phyloP scores from a whole-genome alignment of 257 asterid species.

The Leonotis leonurus region DNA sequence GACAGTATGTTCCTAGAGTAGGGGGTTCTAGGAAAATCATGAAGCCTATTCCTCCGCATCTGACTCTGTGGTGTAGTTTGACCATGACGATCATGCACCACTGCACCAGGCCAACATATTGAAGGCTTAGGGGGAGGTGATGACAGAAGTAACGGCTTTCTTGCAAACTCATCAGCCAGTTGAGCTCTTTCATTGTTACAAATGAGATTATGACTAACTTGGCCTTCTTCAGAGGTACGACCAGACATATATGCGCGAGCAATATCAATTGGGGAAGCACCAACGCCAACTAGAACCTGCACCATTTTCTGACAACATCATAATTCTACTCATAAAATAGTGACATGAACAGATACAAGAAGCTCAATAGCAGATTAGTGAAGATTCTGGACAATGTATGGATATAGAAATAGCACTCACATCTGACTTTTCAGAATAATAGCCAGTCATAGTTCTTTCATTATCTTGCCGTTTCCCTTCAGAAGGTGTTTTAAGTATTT shows the following conservation, averaged over 20 bases:
- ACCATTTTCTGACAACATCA: conserved; percentile 13
- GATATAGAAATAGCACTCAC: conserved; percentile 30
- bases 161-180: conserved; percentile 32
- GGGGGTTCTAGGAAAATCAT: conserved; percentile 81
- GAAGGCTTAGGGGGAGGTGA: conserved; percentile 58
- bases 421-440: conserved; percentile 33
- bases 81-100: conserved; percentile 48
- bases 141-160: conserved; percentile 41
- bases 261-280: conserved; percentile 81
- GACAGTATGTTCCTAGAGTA: conserved; percentile 61
- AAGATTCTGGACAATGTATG: not conserved
- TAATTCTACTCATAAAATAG: not conserved
- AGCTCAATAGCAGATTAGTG: not conserved
- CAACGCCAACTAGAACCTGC: conserved; percentile 58
- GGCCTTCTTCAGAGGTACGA: conserved; percentile 49
- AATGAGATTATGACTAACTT: conserved; percentile 21
- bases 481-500: conserved; percentile 29
- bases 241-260: conserved; percentile 93
- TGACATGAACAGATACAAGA: not conserved
- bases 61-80: conserved; percentile 60
- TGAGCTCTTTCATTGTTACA: conserved; percentile 35
- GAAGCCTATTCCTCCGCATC: conserved; percentile 50
- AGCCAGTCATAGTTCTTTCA: conserved; percentile 25
- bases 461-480: conserved; percentile 27
- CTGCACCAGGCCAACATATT: conserved; percentile 78